phyloP scores from a whole-genome alignment of 1,284 basidiomycete genomes.

The Leccinum pseudoinsigne region DNA sequence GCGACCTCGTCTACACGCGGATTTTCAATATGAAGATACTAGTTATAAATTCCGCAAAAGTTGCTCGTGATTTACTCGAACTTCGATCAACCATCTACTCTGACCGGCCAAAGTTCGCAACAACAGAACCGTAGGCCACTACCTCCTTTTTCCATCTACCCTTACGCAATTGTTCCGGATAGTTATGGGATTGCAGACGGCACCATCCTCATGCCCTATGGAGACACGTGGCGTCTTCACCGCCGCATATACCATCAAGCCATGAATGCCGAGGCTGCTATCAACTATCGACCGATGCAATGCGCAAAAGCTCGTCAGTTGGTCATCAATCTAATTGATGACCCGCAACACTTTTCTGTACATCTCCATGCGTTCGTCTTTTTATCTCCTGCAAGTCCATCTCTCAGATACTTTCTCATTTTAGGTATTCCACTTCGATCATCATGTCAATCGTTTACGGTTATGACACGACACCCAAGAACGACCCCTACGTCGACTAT shows the following conservation, averaged over 20 bases:
- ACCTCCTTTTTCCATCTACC: neutral
- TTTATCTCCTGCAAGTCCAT: neutral
- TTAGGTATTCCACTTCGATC: constrained; percentile 29
- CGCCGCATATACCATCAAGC: constrained; percentile 31
- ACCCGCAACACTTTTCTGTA: constrained; percentile 18
- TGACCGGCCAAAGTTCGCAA: constrained; percentile 26
- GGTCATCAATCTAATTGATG: constrained; percentile 22
- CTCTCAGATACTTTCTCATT: neutral
- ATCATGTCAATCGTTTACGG: constrained; percentile 32
- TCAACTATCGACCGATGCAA: constrained; percentile 26
- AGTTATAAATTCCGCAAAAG: constrained; percentile 26
- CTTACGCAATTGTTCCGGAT: neutral
- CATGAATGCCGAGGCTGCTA: constrained; percentile 18
- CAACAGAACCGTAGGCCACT: constrained; percentile 17
- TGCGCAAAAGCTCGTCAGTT: constrained; percentile 23
- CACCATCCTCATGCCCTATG: constrained; percentile 29
- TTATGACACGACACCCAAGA: constrained; percentile 20
- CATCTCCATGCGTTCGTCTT: constrained; percentile 27
- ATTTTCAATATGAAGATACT: constrained; percentile 27
- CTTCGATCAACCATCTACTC: constrained; percentile 28
- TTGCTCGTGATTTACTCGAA: constrained; percentile 27
- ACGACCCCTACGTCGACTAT: constrained; percentile 28
- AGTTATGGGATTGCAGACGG: constrained; percentile 30
- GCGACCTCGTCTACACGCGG: constrained; percentile 23
- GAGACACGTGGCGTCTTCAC: constrained; percentile 30